These are phyloP conservation scores for Hypoxylon fragiforme DNA, from an alignment of 495 filamentous ascomycete species.

Conservation along the genomic window DNA sequence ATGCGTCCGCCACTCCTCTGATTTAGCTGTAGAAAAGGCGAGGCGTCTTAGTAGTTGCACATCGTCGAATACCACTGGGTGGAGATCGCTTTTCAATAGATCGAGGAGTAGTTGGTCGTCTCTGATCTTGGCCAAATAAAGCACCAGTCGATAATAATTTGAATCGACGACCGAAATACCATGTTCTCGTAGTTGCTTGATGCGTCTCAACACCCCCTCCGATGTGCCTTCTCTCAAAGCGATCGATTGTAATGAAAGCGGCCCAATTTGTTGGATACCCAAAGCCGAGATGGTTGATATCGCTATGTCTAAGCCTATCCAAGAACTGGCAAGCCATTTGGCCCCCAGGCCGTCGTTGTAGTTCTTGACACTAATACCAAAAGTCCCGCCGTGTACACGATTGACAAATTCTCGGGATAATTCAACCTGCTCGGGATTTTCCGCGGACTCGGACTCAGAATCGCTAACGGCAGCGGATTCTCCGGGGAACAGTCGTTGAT, in stretches of 20 bases:
- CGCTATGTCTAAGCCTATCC: slow-evolving; percentile 65
- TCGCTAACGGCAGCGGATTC: slow-evolving; percentile 20
- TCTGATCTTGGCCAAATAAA: slow-evolving; percentile 58
- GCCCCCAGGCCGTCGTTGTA: slow-evolving; percentile 69
- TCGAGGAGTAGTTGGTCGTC: slow-evolving; percentile 60
- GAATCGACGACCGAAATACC: slow-evolving; percentile 63
- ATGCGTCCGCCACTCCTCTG: slow-evolving; percentile 37
- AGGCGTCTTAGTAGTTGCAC: slow-evolving; percentile 53
- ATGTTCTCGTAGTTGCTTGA: slow-evolving; percentile 58
- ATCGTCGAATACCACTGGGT: slow-evolving; percentile 76
- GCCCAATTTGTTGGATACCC: slow-evolving; percentile 67
- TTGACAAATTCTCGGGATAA: slow-evolving; percentile 47
- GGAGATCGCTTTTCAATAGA: slow-evolving; percentile 69
- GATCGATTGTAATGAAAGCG: slow-evolving; percentile 71
- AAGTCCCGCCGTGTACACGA: slow-evolving; percentile 46
- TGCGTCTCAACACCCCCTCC: slow-evolving; percentile 55
- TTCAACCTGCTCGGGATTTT: slow-evolving; percentile 18
- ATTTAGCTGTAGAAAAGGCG: slow-evolving; percentile 23
- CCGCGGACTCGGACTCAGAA: slow-evolving; percentile 2
- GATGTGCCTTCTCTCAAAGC: slow-evolving; percentile 60
- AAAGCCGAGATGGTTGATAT: slow-evolving; percentile 66
- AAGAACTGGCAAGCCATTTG: slow-evolving; percentile 70
- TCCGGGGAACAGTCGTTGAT: slow-evolving; percentile 8
- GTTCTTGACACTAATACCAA: slow-evolving; percentile 51
- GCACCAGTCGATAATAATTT: slow-evolving; percentile 61